Conservation (phyloP, 2,329 filamentous ascomycete species). For the Coniochaeta sp. region DNA sequence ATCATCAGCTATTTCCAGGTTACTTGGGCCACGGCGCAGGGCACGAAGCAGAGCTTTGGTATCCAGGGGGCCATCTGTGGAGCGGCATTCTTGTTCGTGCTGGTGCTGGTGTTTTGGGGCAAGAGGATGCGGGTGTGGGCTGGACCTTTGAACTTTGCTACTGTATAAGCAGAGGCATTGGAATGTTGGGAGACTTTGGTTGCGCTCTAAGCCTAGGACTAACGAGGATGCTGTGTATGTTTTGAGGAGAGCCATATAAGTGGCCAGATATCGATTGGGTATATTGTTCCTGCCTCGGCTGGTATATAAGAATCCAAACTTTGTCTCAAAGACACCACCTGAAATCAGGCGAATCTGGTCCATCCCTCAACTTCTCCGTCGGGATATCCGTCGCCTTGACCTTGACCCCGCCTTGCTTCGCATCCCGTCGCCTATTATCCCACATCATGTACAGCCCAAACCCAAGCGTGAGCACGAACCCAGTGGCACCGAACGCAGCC, state of each 20-base stretch:
- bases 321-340: slow-evolving; percentile 37
- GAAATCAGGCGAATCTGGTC: slow-evolving; percentile 44
- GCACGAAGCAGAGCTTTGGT: slow-evolving; percentile 35
- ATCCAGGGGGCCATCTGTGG: slow-evolving; percentile 34
- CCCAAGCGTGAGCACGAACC: slow-evolving; percentile 44
- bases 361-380: slow-evolving; percentile 46
- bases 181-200: no score
- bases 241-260: no score
- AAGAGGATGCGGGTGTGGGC: slow-evolving; percentile 23
- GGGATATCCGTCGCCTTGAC: slow-evolving; percentile 49
- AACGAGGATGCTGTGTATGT: no score
- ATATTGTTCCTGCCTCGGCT: no score
- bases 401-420: slow-evolving; percentile 40
- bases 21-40: slow-evolving; percentile 35
- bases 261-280: no score
- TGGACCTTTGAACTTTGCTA: slow-evolving; percentile 22
- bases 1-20: slow-evolving; percentile 45
- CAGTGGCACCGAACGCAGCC: slow-evolving; percentile 54
- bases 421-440: slow-evolving; percentile 56
- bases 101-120: slow-evolving; percentile 18
- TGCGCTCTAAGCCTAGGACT: no score
- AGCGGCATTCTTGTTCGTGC: slow-evolving; percentile 16
- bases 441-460: slow-evolving; percentile 56
- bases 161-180: slow-evolving; percentile 9
- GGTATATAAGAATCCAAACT: background rate